Percentiles rank a stretch among this genome's conserved stretches.
These are phyloP conservation scores for Boletus smithii DNA, from an alignment of 1,284 basidiomycete species.

Conservation along the genomic window DNA sequence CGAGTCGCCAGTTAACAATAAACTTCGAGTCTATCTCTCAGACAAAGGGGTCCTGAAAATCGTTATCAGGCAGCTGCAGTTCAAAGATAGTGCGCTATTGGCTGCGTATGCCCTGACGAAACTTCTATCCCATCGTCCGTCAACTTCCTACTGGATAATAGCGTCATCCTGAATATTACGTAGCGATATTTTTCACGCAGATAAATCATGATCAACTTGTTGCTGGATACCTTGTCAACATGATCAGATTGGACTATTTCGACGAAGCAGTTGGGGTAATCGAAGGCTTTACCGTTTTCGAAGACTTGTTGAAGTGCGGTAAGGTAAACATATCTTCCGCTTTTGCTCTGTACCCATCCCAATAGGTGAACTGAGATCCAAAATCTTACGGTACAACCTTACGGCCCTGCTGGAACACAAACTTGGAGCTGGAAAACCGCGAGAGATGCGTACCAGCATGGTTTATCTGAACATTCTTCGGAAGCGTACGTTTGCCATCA, in stretches of 20 bases:
- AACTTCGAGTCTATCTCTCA: conserved; percentile 3
- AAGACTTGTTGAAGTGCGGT: conserved; percentile 12
- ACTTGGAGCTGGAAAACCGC: conserved; percentile 7
- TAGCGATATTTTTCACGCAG: too few species aligned
- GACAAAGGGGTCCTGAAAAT: neutral
- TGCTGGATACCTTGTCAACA: conserved; percentile 12
- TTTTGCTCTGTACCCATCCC: neutral
- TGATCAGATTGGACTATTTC: conserved; percentile 16
- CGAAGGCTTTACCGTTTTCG: conserved; percentile 12
- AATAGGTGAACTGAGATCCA: conserved; percentile 4
- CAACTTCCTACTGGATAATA: too few species aligned
- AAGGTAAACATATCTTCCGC: neutral
- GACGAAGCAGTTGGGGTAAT: conserved; percentile 12
- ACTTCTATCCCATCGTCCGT: conserved; percentile 3
- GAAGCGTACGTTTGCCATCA: neutral
- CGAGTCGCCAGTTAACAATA: conserved; percentile 4
- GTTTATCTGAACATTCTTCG: conserved; percentile 13
- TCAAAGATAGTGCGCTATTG: conserved; percentile 8
- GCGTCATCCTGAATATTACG: too few species aligned
- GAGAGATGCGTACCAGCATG: conserved; percentile 13
- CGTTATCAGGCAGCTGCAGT: conserved; percentile 6
- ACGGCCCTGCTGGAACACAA: conserved; percentile 8
- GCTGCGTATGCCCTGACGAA: conserved; percentile 12
- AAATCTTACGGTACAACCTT: conserved; percentile 13
- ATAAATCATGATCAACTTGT: neutral